These are phyloP conservation scores for Hypoxylon perforatum DNA, from an alignment of 495 filamentous ascomycete species.

Conservation along the genomic window DNA sequence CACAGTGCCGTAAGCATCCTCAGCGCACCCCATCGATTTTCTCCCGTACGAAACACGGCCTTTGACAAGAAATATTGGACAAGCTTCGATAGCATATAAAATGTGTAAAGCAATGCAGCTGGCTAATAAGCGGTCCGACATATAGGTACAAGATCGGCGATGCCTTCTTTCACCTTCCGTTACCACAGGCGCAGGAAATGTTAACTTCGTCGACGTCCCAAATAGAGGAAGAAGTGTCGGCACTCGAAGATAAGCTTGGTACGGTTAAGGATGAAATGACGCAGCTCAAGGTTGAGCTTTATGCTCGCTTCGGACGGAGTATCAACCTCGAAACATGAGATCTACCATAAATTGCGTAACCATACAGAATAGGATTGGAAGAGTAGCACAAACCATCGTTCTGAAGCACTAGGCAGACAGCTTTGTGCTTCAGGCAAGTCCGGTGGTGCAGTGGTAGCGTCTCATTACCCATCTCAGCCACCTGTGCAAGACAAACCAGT, in stretches of 20 bases:
- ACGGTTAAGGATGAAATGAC: constrained; percentile 85
- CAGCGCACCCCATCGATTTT: background rate
- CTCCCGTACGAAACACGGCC: background rate
- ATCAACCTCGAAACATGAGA: constrained; percentile 94
- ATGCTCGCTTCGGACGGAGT: constrained; percentile 91
- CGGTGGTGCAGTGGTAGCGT: too few species aligned
- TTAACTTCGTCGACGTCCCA: constrained; percentile 75
- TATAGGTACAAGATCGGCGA: constrained; percentile 95
- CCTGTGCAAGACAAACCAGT: too few species aligned
- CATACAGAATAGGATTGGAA: background rate
- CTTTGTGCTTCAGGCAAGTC: too few species aligned
- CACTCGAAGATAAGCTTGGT: constrained; percentile 78
- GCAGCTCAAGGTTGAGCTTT: constrained; percentile 87
- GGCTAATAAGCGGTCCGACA: constrained; percentile 28
- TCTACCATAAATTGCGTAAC: background rate
- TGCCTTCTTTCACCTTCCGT: constrained; percentile 87
- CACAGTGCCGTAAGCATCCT: constrained; percentile 75
- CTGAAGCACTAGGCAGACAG: background rate
- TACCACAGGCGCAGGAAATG: constrained; percentile 85
- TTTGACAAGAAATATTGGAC: background rate
- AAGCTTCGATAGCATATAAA: background rate
- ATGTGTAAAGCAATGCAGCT: constrained; percentile 19
- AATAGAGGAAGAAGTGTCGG: constrained; percentile 79
- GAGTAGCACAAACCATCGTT: background rate
- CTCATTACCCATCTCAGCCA: too few species aligned